phyloP scores from a whole-genome alignment of 2,329 filamentous ascomycete species.

The Claviceps purpurea region DNA sequence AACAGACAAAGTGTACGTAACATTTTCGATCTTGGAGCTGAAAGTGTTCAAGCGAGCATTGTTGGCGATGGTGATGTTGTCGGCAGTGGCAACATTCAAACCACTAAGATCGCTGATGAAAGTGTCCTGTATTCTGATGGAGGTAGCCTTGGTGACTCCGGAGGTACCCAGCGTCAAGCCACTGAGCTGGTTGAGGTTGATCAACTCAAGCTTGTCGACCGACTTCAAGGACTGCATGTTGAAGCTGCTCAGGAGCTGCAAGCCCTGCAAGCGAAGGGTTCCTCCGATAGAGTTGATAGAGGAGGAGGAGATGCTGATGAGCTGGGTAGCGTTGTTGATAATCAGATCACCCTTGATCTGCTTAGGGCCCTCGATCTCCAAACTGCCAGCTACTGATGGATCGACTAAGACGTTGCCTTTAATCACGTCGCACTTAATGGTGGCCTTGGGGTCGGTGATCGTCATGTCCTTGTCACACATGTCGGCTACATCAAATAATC shows the following conservation, averaged over 20 bases:
- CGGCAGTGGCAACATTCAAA: constrained; percentile 64
- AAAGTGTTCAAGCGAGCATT: constrained; percentile 68
- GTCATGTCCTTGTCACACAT: constrained; percentile 41
- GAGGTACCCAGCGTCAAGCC: constrained; percentile 33
- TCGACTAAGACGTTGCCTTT: constrained; percentile 55
- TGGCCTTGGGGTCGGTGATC: constrained; percentile 47
- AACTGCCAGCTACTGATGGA: constrained; percentile 36
- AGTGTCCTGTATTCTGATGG: constrained; percentile 73
- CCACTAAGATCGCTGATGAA: constrained; percentile 65
- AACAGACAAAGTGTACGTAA: constrained; percentile 58
- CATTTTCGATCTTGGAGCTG: constrained; percentile 63
- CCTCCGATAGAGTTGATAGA: constrained; percentile 54
- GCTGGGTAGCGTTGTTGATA: constrained; percentile 42
- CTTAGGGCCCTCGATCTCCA: constrained; percentile 49
- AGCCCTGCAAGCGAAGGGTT: constrained; percentile 53
- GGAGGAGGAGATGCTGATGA: constrained; percentile 50
- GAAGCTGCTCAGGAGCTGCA: constrained; percentile 56
- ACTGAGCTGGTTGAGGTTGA: constrained; percentile 51
- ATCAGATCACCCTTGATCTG: constrained; percentile 44
- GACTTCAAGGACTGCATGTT: constrained; percentile 49
- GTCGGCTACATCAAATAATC: constrained; percentile 11
- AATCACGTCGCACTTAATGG: constrained; percentile 55
- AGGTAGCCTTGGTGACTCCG: constrained; percentile 51
- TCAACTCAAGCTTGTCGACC: constrained; percentile 57
- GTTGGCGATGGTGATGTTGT: constrained; percentile 74